These are phyloP conservation scores for Penicillium brevicompactum DNA, from an alignment of 2,329 filamentous ascomycete species.

Conservation along the genomic window DNA sequence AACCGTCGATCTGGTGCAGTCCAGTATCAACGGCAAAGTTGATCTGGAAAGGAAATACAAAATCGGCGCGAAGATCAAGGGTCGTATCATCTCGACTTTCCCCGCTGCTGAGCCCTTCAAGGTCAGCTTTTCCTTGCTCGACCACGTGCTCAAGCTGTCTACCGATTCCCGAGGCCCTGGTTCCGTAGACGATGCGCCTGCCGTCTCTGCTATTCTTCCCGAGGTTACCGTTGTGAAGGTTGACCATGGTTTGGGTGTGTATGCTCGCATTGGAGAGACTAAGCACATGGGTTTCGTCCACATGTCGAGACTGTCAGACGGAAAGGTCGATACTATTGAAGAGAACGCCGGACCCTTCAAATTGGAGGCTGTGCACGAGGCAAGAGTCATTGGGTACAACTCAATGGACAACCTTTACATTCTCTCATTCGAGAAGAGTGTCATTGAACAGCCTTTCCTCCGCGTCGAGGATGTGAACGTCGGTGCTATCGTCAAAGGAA, in stretches of 20 bases:
- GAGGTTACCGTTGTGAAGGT: constrained; percentile 79
- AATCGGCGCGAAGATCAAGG: constrained; percentile 79
- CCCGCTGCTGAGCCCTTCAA: constrained; percentile 77
- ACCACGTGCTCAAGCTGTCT: constrained; percentile 74
- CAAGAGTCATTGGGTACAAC: constrained; percentile 84
- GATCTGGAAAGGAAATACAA: constrained; percentile 79
- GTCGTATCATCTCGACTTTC: constrained; percentile 84
- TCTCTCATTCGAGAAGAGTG: constrained; percentile 76
- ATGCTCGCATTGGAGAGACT: constrained; percentile 69
- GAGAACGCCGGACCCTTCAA: constrained; percentile 77
- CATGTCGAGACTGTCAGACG: constrained; percentile 88
- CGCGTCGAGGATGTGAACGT: constrained; percentile 87
- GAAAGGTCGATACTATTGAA: constrained; percentile 81
- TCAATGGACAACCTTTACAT: constrained; percentile 82
- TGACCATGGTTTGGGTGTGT: constrained; percentile 77
- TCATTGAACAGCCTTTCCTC: constrained; percentile 86
- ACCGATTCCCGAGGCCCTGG: constrained; percentile 35
- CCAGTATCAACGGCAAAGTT: constrained; percentile 70
- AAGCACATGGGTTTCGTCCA: constrained; percentile 83
- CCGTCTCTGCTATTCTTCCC: constrained; percentile 70
- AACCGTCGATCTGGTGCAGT: constrained; percentile 88
- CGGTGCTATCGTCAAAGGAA: constrained; percentile 78
- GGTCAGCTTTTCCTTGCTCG: constrained; percentile 82
- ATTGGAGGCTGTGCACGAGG: constrained; percentile 74
- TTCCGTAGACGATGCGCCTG: constrained; percentile 49